phyloP scores from a whole-genome alignment of 2,329 filamentous ascomycete genomes.

The Penicillium sp. region DNA sequence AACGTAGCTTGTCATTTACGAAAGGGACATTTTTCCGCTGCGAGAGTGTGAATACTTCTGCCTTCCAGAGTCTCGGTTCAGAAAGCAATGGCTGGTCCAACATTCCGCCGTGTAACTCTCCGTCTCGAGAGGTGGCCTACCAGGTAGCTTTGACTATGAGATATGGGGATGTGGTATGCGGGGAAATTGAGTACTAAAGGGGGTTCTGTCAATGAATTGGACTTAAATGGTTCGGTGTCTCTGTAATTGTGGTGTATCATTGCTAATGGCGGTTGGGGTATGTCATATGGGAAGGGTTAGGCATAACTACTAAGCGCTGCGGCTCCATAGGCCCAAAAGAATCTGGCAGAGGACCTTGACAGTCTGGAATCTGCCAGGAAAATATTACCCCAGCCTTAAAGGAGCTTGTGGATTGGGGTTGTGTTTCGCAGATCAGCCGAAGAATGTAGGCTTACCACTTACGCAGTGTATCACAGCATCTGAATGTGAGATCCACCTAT shows the following conservation, averaged over 20 bases:
- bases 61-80: neutral
- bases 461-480: neutral
- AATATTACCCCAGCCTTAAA: neutral
- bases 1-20: neutral
- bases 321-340: neutral
- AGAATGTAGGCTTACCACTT: neutral
- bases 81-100: constrained; percentile 5
- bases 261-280: neutral
- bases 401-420: neutral
- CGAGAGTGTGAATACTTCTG: neutral
- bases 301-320: neutral
- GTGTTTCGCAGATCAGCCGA: constrained; percentile 1
- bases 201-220: neutral
- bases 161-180: constrained; percentile 9
- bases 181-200: neutral
- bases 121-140: neutral
- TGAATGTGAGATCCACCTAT: neutral
- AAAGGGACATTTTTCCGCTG: neutral
- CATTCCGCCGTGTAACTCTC: constrained; percentile 11
- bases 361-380: neutral
- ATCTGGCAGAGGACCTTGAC: neutral
- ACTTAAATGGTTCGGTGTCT: too few species aligned
- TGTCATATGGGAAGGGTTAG: neutral
- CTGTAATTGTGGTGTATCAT: neutral
- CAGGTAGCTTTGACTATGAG: constrained; percentile 1